Evolutionary conservation across 805 yeast genomes (phyloP), one percentile per base, ranked within the genome.

Genomic region (Metschnikowia similis): DNA sequence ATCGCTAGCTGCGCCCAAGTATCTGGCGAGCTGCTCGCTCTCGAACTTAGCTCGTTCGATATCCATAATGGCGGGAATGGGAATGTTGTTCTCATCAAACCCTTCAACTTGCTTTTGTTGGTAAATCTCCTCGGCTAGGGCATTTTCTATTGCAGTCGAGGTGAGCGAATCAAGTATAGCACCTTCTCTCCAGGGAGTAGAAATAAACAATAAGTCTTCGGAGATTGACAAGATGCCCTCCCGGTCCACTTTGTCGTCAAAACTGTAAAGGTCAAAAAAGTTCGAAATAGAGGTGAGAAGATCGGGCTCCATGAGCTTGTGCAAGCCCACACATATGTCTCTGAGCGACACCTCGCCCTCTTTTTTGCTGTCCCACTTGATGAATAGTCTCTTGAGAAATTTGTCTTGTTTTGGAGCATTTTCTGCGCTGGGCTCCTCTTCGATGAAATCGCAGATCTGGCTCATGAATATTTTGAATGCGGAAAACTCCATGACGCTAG

Each of bases 111-210:
- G 60, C 47, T 74, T 73, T 47, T 73, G 71, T 53, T 73, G 70
- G 40, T 71, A 74, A 7, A 86, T 77, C 48, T 77, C 75, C 50
- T 83, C 87, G 0, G 90, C 89, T 52, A 85, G 80, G 45, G 80
- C 83, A 44, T 79, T 75, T 58, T 86, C 89, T 40, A 87, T 82
- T 2, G 80, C 79, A 39, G 69, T 70, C 45, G 81, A 77, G 0
- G 96, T 85, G 10, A 84, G 72, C 6, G 71, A 62, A 65, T 90
- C 97, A 36, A 88, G 77, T 16, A 77, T 62, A 43, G 66, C 66
- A 6, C 85, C 91, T 54, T 88, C 89, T 59, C 89, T 83, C 85
- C 94, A 87, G 2, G 96, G 96, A 37, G 85, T 77, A 0, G 97
- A 90, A 34, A 94, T 75, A 58, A 81, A 85, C 10, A 92, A 70